Evolutionary conservation across 2,329 filamentous ascomycete species (phyloP).

Genomic region (Pseudogymnoascus sp.): DNA sequence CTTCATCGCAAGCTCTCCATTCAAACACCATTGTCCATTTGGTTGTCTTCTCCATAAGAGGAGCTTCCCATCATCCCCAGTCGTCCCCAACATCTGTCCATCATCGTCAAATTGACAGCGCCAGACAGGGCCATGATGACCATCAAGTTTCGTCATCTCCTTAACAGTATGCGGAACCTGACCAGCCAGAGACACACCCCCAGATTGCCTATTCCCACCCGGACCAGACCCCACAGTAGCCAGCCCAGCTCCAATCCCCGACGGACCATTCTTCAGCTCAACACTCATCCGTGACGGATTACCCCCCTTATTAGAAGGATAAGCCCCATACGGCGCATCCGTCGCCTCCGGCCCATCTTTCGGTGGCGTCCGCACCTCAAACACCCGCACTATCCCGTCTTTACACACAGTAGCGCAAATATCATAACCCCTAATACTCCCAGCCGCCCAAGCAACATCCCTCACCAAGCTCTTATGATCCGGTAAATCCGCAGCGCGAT

Average conservation of each 20-base stretch:
- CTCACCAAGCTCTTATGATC: constrained; percentile 70
- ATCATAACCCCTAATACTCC: constrained; percentile 83
- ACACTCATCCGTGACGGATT: constrained; percentile 16
- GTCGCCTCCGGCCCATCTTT: constrained; percentile 36
- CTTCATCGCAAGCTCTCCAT: constrained; percentile 49
- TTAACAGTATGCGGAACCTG: constrained; percentile 55
- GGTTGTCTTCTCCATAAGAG: constrained; percentile 53
- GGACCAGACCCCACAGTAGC: constrained; percentile 32
- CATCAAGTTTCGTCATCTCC: constrained; percentile 58
- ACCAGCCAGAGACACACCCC: constrained; percentile 43
- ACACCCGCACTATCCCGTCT: constrained; percentile 84
- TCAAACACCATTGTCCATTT: constrained; percentile 49
- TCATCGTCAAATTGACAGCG: constrained; percentile 61
- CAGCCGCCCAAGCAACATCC: constrained; percentile 87
- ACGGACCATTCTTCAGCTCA: constrained; percentile 30
- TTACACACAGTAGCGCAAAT: constrained; percentile 86
- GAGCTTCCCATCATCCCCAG: constrained; percentile 65
- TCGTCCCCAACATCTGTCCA: constrained; percentile 65
- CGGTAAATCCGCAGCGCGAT: constrained; percentile 67
- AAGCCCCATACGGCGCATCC: constrained; percentile 25
- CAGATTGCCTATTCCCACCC: constrained; percentile 39
- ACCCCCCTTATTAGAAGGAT: constrained; percentile 18
- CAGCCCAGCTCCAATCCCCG: constrained; percentile 45
- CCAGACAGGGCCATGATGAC: constrained; percentile 65
- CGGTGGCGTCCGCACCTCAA: constrained; percentile 60